phyloP scores from a whole-genome alignment of 768 basidiomycete species.

The Mycena capillaripes region DNA sequence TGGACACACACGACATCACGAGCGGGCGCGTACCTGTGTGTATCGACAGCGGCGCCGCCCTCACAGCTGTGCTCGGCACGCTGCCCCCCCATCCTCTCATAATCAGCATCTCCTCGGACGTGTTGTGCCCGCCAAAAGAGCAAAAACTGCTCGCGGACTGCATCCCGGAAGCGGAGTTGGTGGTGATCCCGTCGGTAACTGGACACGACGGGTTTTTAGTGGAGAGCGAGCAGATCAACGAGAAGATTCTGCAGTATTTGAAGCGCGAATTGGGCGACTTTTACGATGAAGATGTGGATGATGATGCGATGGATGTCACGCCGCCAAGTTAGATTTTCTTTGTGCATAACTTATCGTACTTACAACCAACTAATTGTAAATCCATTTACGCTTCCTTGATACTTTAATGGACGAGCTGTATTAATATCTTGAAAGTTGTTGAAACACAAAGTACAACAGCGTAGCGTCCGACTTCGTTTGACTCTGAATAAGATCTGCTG shows the following conservation, averaged over 20 bases:
- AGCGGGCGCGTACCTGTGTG: conserved; percentile 62
- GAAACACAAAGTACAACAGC: too few species aligned
- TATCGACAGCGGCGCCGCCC: conserved; percentile 51
- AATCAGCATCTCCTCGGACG: conserved; percentile 93
- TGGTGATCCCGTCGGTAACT: conserved; percentile 86
- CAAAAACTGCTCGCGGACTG: conserved; percentile 85
- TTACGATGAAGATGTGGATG: conserved; percentile 53
- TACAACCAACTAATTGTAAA: too few species aligned
- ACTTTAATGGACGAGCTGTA: too few species aligned
- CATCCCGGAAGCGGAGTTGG: conserved; percentile 84
- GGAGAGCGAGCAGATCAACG: conserved; percentile 95
- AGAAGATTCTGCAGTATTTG: conserved; percentile 79
- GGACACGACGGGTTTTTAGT: conserved; percentile 98
- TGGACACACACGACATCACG: conserved; percentile 94
- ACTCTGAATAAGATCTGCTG: too few species aligned
- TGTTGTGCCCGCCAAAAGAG: conserved; percentile 91
- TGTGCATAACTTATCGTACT: not conserved
- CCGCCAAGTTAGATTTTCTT: too few species aligned
- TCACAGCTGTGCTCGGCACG: conserved; percentile 70
- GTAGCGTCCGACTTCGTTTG: too few species aligned
- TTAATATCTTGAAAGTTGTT: too few species aligned
- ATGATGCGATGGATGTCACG: not conserved
- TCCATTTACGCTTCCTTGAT: not conserved
- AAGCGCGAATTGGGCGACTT: conserved; percentile 78
- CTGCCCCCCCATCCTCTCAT: conserved; percentile 85